These are phyloP conservation scores for Purshia tridentata DNA, from an alignment of 306 rosid genomes.

Conservation along the genomic window DNA sequence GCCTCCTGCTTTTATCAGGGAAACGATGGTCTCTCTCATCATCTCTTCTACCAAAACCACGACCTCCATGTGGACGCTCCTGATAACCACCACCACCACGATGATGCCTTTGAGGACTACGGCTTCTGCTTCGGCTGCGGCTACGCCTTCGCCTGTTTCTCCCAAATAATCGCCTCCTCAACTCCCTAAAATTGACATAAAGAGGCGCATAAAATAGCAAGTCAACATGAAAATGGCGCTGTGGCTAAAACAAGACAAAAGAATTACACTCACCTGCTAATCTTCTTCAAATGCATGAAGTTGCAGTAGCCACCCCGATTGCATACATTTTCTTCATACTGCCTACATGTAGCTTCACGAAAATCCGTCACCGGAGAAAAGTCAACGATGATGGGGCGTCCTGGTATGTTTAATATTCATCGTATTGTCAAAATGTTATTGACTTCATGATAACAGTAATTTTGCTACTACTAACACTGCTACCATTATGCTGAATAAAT, in stretches of 20 bases:
- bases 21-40: constrained; percentile 65
- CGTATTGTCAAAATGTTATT: constrained; percentile 20
- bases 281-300: constrained; percentile 96
- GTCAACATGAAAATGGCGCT: not conserved
- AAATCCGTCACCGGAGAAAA: constrained; percentile 98
- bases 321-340: constrained; percentile 97
- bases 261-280: constrained; percentile 59
- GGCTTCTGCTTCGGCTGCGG: constrained; percentile 74
- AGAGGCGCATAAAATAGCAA: not conserved
- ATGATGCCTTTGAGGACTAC: constrained; percentile 74
- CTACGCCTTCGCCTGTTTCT: constrained; percentile 70
- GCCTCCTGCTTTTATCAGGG: constrained; percentile 63
- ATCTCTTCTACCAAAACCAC: constrained; percentile 69
- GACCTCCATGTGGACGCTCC: constrained; percentile 68
- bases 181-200: constrained; percentile 56
- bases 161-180: constrained; percentile 82
- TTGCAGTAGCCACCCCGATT: constrained; percentile 98
- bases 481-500: not conserved
- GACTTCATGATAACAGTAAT: constrained; percentile 4
- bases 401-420: constrained; percentile 34
- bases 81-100: constrained; percentile 45
- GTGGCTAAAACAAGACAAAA: not conserved
- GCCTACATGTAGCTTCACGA: constrained; percentile 99
- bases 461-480: not conserved
- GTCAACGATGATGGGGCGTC: constrained; percentile 94